phyloP scores from a whole-genome alignment of 2,329 filamentous ascomycete genomes.

The Zelopaecilomyces penicillatus region DNA sequence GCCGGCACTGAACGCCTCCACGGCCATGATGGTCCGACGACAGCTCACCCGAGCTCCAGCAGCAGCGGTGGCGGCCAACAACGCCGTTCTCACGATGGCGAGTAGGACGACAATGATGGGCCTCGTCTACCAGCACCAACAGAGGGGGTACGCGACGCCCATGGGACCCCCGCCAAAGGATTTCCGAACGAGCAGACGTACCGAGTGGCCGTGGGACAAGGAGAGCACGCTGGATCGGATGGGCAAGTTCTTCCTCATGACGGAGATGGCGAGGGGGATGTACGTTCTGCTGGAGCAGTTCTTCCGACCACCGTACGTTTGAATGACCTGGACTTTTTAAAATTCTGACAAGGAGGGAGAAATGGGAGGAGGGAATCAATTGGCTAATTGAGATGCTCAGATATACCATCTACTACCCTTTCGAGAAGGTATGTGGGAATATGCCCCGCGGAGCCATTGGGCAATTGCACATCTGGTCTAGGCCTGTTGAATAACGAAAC shows the following conservation, averaged over 20 bases:
- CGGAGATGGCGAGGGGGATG: constrained; percentile 96
- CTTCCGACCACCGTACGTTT: constrained; percentile 90
- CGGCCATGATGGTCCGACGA: constrained; percentile 28
- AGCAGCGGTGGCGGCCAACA: constrained; percentile 13
- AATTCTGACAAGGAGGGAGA: constrained; percentile 4
- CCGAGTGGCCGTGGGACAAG: constrained; percentile 71
- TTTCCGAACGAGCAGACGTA: constrained; percentile 67
- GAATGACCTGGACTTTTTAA: not conserved
- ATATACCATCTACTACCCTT: constrained; percentile 98
- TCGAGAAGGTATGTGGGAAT: constrained; percentile 64
- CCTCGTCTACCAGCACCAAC: constrained; percentile 14
- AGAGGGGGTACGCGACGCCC: constrained; percentile 55
- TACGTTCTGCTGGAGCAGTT: constrained; percentile 96
- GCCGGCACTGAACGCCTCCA: constrained; percentile 22
- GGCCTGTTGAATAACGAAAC: not conserved
- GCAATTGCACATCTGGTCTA: constrained; percentile 1
- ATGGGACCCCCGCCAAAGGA: constrained; percentile 68
- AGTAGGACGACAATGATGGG: constrained; percentile 4
- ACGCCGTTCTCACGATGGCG: constrained; percentile 12
- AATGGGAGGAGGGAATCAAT: constrained; percentile 1
- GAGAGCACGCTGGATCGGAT: constrained; percentile 74
- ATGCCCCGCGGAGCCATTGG: not conserved
- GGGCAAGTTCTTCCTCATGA: constrained; percentile 90
- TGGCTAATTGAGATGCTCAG: constrained; percentile 33
- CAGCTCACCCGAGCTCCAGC: constrained; percentile 22